These are phyloP conservation scores for Tetracentron sinense DNA, from an alignment of 164 flowering plant genomes.

Conservation along the genomic window DNA sequence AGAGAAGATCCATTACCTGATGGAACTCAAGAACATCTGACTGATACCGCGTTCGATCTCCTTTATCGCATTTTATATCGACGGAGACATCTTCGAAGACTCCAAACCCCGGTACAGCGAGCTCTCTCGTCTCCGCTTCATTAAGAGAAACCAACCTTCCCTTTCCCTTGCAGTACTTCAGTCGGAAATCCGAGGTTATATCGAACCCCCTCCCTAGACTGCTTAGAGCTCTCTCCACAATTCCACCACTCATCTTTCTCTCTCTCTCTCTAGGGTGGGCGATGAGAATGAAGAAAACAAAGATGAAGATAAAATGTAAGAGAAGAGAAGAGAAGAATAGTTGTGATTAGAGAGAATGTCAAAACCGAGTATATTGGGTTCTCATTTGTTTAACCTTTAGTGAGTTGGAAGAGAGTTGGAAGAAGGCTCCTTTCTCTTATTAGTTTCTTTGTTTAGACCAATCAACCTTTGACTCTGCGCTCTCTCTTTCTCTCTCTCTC, in stretches of 20 bases:
- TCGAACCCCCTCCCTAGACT: conserved; percentile 86
- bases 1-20: conserved; percentile 37
- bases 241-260: conserved; percentile 22
- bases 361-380: too few species aligned
- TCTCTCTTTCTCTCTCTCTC: too few species aligned
- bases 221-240: conserved; percentile 42
- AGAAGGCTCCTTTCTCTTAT: too few species aligned
- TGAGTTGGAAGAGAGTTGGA: too few species aligned
- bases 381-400: too few species aligned
- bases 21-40: conserved; percentile 71
- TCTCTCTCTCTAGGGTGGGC: conserved; percentile 2
- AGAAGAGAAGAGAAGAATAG: too few species aligned
- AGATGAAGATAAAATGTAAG: too few species aligned
- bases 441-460: too few species aligned
- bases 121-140: conserved; percentile 36
- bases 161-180: conserved; percentile 71
- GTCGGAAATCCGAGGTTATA: conserved; percentile 66
- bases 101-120: conserved; percentile 54
- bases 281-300: neutral
- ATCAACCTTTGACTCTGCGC: too few species aligned
- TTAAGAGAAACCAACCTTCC: conserved; percentile 49
- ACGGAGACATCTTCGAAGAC: conserved; percentile 34
- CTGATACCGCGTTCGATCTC: conserved; percentile 64
- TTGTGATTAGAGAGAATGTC: too few species aligned
- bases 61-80: conserved; percentile 78